Conservation (phyloP, 371 early-diverging fungal genomes). For the Chytridium lagenaria region DNA sequence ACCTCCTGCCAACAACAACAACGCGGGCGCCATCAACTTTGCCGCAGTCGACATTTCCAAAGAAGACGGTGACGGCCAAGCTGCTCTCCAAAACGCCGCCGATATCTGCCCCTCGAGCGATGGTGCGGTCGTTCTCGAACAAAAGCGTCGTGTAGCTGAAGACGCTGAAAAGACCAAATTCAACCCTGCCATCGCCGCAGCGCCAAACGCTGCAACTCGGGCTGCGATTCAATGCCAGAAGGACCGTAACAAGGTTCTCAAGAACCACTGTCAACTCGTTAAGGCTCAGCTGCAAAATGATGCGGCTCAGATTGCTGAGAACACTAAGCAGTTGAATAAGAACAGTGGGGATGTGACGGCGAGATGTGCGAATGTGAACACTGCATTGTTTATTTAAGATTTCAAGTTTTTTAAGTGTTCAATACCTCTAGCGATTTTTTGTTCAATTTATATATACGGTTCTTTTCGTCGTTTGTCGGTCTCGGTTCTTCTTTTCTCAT, state of each 20-base stretch:
- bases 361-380: conserved; percentile 25
- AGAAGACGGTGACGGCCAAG: conserved; percentile 17
- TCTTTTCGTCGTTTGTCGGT: no score
- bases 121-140: conserved; percentile 8
- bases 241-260: conserved; percentile 33
- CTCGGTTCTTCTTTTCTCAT: no score
- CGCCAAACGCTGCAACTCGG: conserved; percentile 14
- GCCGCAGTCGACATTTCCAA: conserved; percentile 29
- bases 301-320: conserved; percentile 24
- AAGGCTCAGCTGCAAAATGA: conserved; percentile 23
- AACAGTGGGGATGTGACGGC: conserved; percentile 29
- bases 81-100: conserved; percentile 18
- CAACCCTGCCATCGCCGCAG: conserved; percentile 32
- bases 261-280: conserved; percentile 32
- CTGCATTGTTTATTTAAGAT: conserved; percentile 22
- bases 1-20: not conserved
- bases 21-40: conserved; percentile 1
- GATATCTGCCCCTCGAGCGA: conserved; percentile 21
- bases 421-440: no score
- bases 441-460: no score
- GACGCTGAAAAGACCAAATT: conserved; percentile 27
- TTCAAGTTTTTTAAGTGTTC: no score
- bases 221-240: conserved; percentile 39
- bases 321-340: conserved; percentile 33
- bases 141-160: conserved; percentile 29